Evolutionary conservation across 495 filamentous ascomycete genomes (phyloP).

Genomic region (Lepraria neglecta): DNA sequence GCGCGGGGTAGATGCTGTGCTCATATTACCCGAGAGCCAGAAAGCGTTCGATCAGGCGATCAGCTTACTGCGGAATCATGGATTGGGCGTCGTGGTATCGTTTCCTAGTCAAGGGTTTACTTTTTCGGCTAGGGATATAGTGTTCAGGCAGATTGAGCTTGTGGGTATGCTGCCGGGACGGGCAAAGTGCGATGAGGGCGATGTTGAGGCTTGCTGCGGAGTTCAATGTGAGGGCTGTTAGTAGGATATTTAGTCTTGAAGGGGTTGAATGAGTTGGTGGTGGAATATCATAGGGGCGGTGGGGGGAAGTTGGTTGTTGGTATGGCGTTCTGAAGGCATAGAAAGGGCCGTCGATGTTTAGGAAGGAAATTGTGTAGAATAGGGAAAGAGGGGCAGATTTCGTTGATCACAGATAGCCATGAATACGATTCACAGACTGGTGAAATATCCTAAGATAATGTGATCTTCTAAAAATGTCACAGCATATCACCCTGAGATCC

Average conservation of each 20-base stretch:
- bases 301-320: conserved; percentile 8
- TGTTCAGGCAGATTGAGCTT: conserved; percentile 2
- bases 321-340: not conserved
- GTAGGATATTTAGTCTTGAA: not conserved
- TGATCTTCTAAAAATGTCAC: no score
- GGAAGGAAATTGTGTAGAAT: no score
- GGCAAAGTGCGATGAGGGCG: not conserved
- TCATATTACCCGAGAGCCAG: conserved; percentile 3
- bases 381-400: no score
- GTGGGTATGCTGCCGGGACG: not conserved
- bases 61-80: not conserved
- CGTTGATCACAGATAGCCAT: no score
- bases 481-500: not conserved
- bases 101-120: not conserved
- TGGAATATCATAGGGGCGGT: not conserved
- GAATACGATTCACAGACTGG: no score
- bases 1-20: not conserved
- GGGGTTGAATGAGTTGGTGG: conserved; percentile 4
- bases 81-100: conserved; percentile 1
- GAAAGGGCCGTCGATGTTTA: not conserved
- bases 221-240: not conserved
- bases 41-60: not conserved
- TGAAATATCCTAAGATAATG: no score
- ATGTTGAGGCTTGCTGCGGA: conserved; percentile 4
- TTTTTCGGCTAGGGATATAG: conserved; percentile 1